Percentiles rank a stretch among this genome's conserved stretches.
phyloP scores from a whole-genome alignment of 2,329 filamentous ascomycete species.

The Trichoderma gracile region DNA sequence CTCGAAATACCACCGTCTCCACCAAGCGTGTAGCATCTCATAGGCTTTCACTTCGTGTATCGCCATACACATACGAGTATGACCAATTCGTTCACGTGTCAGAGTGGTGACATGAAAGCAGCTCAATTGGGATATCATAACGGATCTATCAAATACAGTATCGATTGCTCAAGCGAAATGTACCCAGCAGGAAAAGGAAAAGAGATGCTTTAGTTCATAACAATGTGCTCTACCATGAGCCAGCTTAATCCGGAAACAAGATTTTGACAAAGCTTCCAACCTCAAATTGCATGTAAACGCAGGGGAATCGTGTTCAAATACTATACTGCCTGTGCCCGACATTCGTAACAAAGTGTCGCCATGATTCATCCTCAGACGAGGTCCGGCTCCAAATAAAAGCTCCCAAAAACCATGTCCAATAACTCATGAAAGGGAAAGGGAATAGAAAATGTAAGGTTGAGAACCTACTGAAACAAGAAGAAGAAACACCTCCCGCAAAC shows the following conservation, averaged over 20 bases:
- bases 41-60: not conserved
- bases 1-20: not conserved
- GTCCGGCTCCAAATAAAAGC: constrained; percentile 3
- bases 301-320: constrained; percentile 18
- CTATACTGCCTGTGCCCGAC: not conserved
- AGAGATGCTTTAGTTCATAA: not conserved
- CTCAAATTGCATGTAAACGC: not conserved
- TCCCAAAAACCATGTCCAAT: not conserved
- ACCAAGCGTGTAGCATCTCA: not conserved
- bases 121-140: not conserved
- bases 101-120: not conserved
- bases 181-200: not conserved
- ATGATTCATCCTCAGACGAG: not conserved
- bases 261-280: not conserved
- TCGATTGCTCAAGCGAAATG: not conserved
- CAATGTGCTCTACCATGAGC: not conserved
- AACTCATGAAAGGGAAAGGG: not conserved
- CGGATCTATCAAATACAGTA: not conserved
- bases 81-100: not conserved
- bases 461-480: not conserved
- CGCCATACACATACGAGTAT: not conserved
- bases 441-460: not conserved
- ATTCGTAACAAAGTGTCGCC: not conserved
- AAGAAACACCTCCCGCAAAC: not conserved
- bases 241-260: not conserved